phyloP scores from a whole-genome alignment of 148 eudicot genomes.

The Suaeda aralocaspica region DNA sequence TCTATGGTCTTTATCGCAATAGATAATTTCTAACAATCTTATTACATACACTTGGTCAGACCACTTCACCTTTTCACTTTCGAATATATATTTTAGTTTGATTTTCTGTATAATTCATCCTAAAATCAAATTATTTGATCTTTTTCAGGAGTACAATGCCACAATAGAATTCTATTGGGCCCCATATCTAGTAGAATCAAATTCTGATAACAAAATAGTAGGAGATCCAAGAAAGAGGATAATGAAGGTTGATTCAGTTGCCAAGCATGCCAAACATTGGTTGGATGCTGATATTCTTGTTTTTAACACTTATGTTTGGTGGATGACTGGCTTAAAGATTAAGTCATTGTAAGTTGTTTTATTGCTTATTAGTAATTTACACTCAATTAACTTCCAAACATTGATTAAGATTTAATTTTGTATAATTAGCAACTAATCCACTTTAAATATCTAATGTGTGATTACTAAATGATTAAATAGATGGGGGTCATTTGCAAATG shows the following conservation, averaged over 20 bases:
- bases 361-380: no score
- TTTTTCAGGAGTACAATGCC: slow-evolving; percentile 62
- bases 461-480: slow-evolving; percentile 26
- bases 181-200: slow-evolving; percentile 80
- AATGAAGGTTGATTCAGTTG: slow-evolving; percentile 68
- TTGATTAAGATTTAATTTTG: no score
- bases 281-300: slow-evolving; percentile 68
- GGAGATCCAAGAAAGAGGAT: slow-evolving; percentile 74
- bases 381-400: no score
- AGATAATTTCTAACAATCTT: no score
- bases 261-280: slow-evolving; percentile 81
- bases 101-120: no score
- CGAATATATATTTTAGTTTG: no score
- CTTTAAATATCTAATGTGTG: background rate
- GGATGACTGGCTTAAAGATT: slow-evolving; percentile 73
- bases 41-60: no score
- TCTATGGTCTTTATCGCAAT: no score
- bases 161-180: slow-evolving; percentile 98
- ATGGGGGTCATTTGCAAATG: slow-evolving; percentile 94
- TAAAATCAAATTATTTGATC: background rate
- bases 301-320: slow-evolving; percentile 95
- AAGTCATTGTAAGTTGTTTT: slow-evolving; percentile 56
- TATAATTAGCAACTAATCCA: background rate
- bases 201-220: slow-evolving; percentile 60
- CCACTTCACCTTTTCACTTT: no score